Conservation (phyloP, 75 land plant genomes). For the Ceratopteris richardii region DNA sequence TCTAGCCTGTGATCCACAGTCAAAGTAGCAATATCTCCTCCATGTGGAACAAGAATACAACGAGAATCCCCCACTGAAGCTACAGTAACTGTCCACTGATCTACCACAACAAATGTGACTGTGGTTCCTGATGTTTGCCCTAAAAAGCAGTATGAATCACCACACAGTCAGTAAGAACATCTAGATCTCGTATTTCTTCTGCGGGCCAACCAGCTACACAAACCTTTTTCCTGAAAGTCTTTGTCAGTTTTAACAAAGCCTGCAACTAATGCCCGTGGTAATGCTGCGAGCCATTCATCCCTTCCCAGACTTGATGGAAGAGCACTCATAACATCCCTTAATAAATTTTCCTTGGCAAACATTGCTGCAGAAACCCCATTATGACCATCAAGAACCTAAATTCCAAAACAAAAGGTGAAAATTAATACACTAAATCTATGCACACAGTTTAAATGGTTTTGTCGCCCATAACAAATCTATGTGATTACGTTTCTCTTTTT, state of each 20-base stretch:
- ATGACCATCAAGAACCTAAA: constrained; percentile 94
- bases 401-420: background rate
- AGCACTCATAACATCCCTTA: constrained; percentile 76
- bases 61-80: constrained; percentile 89
- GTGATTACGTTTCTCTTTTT: too few relatives aligned
- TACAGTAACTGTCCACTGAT: constrained; percentile 68
- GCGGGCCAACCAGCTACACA: too few relatives aligned
- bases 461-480: too few relatives aligned
- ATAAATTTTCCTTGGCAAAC: constrained; percentile 79
- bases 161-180: too few relatives aligned
- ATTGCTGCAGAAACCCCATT: constrained; percentile 94
- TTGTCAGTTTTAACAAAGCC: constrained; percentile 96
- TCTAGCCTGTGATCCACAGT: constrained; percentile 86
- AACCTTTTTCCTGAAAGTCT: constrained; percentile 85
- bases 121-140: constrained; percentile 81
- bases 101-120: constrained; percentile 70
- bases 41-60: constrained; percentile 69
- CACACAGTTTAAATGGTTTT: too few relatives aligned
- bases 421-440: too few relatives aligned
- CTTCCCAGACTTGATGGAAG: constrained; percentile 72
- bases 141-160: too few relatives aligned
- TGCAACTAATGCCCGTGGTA: constrained; percentile 94
- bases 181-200: too few relatives aligned
- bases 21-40: constrained; percentile 52
- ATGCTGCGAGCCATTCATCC: constrained; percentile 83